Base-by-base conservation (phyloP, 352 stramenopile species). In the Globisporangium apiculatum region DNA sequence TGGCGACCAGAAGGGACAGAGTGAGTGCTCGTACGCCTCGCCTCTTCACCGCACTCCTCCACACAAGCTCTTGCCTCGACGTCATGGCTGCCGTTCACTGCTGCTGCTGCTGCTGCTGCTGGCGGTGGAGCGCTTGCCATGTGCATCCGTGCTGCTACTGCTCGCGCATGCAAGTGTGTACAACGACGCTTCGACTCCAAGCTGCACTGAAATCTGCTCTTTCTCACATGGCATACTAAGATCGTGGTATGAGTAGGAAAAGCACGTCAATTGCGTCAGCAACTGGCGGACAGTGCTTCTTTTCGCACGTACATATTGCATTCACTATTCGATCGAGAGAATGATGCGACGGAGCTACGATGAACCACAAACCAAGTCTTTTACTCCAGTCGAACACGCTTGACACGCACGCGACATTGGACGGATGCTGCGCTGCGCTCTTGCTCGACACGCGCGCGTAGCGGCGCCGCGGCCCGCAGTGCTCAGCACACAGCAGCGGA, bases 341-440 rank as follows among this genome's bases (percentile, higher is more conserved):
- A 14, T 43, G 40, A 14, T 43, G 4, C 40, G 40, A 43, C 40
- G 7, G 40, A 43, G 7, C 11, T 12, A 43, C 40, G 11, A 43
- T 14, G 7, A 14, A 8, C 7, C 40, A 43, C 40, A 43, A 43
- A 14, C 7, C 40, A 8, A 12, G 40, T 43, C 7, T 14, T 43
- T 43, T 14, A 43, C 7, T 12, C 40, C 40, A 43, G 11, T 14
- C 40, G 40, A 31, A 31, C 24, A 31, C 24, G 24, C 24, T 31
- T 31, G 24, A 31, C 2, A 31, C 24, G 45, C 45, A 12, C 15
- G 15, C 3, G 17, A 49, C 17, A 31, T 31, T 31, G 24, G 45
- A 35, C n/a, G 45, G 50, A 53, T 66, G 49, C 62, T 60, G 41
- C 57, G 58, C 40, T 53, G 52, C 58, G 37, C 69, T 62, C 65